phyloP scores from a whole-genome alignment of 1,139 yeast species.

The Sugiyamaella sp. region DNA sequence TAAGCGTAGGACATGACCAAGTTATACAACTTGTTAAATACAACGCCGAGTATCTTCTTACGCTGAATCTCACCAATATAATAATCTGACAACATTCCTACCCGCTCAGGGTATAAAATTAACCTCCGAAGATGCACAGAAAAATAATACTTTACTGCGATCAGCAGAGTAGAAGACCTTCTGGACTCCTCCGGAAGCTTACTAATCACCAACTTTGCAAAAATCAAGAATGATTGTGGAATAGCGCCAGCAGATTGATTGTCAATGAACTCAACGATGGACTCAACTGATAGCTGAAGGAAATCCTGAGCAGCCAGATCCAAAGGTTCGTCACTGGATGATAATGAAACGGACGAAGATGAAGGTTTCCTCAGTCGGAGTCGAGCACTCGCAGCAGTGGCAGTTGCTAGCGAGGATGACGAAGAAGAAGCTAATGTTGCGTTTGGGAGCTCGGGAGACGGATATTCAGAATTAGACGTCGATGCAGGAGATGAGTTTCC shows the following conservation, averaged over 20 bases:
- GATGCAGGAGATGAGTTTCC: slow-evolving; percentile 21
- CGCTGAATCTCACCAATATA: slow-evolving; percentile 35
- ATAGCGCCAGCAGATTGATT: slow-evolving; percentile 32
- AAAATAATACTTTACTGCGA: slow-evolving; percentile 35
- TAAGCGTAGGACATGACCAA: slow-evolving; percentile 27
- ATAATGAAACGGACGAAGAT: slow-evolving; percentile 29
- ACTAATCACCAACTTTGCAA: slow-evolving; percentile 29
- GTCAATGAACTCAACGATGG: slow-evolving; percentile 31
- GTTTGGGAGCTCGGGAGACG: slow-evolving; percentile 33
- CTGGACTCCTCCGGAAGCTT: slow-evolving; percentile 28
- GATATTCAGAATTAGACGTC: slow-evolving; percentile 31
- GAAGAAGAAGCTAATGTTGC: slow-evolving; percentile 25
- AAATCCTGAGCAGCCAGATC: slow-evolving; percentile 25
- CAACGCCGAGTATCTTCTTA: slow-evolving; percentile 31
- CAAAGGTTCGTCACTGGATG: slow-evolving; percentile 21
- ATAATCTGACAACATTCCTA: slow-evolving; percentile 35
- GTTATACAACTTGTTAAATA: slow-evolving; percentile 29
- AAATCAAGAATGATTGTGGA: slow-evolving; percentile 32
- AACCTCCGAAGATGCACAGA: slow-evolving; percentile 30
- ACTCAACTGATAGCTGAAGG: slow-evolving; percentile 25
- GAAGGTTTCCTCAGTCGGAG: slow-evolving; percentile 22
- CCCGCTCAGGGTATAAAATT: slow-evolving; percentile 33
- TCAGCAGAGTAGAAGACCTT: slow-evolving; percentile 27
- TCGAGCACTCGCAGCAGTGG: slow-evolving; percentile 10
- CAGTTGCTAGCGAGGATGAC: slow-evolving; percentile 17